A percentile compares a stretch with the other conserved stretches of the same genome.
These are phyloP conservation scores for Candida argentea DNA, from an alignment of 805 yeast species.

Conservation along the genomic window DNA sequence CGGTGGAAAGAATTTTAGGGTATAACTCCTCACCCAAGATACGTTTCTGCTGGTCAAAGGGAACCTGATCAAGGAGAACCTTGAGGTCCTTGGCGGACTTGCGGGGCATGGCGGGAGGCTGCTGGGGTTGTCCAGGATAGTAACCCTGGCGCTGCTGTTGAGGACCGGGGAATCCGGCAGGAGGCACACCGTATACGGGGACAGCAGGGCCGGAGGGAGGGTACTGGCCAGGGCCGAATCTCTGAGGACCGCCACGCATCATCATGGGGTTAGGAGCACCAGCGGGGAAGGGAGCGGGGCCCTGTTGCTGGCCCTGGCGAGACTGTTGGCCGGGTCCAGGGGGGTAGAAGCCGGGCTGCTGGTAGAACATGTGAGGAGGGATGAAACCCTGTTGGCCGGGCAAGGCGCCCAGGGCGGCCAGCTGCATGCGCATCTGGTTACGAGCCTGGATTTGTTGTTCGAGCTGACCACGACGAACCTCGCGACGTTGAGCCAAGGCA, in stretches of 20 bases:
- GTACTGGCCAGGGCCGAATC: constrained; percentile 56
- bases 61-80: constrained; percentile 51
- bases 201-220: constrained; percentile 84
- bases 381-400: constrained; percentile 67
- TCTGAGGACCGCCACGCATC: constrained; percentile 65
- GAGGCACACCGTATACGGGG: constrained; percentile 79
- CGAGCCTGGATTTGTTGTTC: constrained; percentile 97
- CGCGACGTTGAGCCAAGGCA: constrained; percentile 98
- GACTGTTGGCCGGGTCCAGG: constrained; percentile 60
- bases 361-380: constrained; percentile 69
- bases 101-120: constrained; percentile 23
- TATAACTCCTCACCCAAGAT: constrained; percentile 95
- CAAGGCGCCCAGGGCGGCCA: constrained; percentile 80
- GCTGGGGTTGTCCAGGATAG: constrained; percentile 26
- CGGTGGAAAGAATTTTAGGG: constrained; percentile 80
- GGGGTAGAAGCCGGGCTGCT: constrained; percentile 75
- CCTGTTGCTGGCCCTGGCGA: constrained; percentile 20
- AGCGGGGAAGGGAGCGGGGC: constrained; percentile 41
- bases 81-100: constrained; percentile 44
- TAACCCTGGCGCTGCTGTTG: constrained; percentile 54
- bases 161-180: constrained; percentile 46
- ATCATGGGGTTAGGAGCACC: constrained; percentile 59
- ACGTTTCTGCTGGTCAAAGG: constrained; percentile 93
- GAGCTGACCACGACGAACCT: constrained; percentile 91
- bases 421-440: constrained; percentile 97